phyloP scores from a whole-genome alignment of 148 eudicot genomes.

The Euryodendron excelsum region DNA sequence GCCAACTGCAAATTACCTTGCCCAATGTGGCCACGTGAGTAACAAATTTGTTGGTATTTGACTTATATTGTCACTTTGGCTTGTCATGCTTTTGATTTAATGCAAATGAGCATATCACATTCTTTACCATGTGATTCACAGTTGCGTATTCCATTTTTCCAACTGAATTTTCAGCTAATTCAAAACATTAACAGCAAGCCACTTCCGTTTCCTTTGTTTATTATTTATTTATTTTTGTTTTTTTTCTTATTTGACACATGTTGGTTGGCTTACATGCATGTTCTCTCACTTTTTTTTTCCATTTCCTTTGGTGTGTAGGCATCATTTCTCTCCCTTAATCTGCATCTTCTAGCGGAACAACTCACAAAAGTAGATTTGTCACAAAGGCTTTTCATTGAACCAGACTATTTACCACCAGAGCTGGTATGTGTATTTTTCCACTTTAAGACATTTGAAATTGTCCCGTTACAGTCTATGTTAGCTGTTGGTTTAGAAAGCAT shows the following conservation, averaged over 20 bases:
- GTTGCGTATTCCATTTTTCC: slow-evolving; percentile 21
- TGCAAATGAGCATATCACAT: neutral
- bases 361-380: slow-evolving; percentile 59
- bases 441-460: neutral
- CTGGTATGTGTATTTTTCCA: slow-evolving; percentile 39
- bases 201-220: neutral
- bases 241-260: neutral
- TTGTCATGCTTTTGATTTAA: neutral
- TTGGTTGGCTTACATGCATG: neutral
- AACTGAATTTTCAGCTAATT: slow-evolving; percentile 22
- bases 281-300: neutral
- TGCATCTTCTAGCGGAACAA: slow-evolving; percentile 60
- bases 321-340: slow-evolving; percentile 67
- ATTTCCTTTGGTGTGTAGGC: slow-evolving; percentile 32
- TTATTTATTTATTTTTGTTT: neutral
- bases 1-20: neutral
- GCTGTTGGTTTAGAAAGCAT: neutral
- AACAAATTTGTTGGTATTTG: neutral
- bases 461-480: neutral
- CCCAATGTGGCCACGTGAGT: neutral
- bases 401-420: slow-evolving; percentile 62
- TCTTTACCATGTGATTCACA: slow-evolving; percentile 26
- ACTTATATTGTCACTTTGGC: neutral
- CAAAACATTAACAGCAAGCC: neutral
- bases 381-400: slow-evolving; percentile 69